Evolutionary conservation across 2,329 filamentous ascomycete species (phyloP).

Genomic region (Didymella arachidicola): DNA sequence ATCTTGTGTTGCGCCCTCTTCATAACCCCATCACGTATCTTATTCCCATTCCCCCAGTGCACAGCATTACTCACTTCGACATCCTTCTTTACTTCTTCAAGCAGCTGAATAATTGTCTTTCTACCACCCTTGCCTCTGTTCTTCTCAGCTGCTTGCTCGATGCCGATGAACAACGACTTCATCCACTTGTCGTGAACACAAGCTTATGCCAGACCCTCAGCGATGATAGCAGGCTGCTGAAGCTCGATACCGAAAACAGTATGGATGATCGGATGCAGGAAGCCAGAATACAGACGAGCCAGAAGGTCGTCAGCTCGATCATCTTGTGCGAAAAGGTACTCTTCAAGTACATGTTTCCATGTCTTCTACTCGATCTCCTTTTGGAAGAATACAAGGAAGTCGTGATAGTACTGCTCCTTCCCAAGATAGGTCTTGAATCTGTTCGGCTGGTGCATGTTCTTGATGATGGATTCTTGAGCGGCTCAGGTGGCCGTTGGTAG

Average conservation of each 20-base stretch:
- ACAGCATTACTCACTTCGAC: conserved; percentile 64
- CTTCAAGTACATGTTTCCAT: conserved; percentile 67
- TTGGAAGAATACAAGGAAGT: conserved; percentile 81
- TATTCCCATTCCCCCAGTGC: conserved; percentile 64
- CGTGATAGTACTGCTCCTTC: conserved; percentile 69
- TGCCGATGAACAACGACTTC: conserved; percentile 60
- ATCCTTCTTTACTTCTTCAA: conserved; percentile 66
- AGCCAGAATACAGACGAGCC: conserved; percentile 70
- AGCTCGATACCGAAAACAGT: conserved; percentile 87
- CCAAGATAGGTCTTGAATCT: conserved; percentile 69
- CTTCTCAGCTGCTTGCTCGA: conserved; percentile 59
- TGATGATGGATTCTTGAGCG: conserved; percentile 58
- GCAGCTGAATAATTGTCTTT: conserved; percentile 63
- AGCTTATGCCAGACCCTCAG: conserved; percentile 79
- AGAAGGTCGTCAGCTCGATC: conserved; percentile 73
- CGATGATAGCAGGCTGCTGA: conserved; percentile 79
- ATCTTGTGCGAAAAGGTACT: conserved; percentile 74
- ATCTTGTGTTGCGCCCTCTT: conserved; percentile 69
- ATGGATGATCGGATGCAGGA: conserved; percentile 84
- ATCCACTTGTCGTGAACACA: conserved; percentile 71
- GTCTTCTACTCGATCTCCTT: conserved; percentile 71
- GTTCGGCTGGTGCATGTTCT: conserved; percentile 65
- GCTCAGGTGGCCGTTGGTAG: conserved; percentile 69
- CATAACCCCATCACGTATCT: conserved; percentile 74
- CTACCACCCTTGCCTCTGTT: conserved; percentile 24